Evolutionary conservation across 129 eudicot species (phyloP).

Genomic region (Apium graveolens): DNA sequence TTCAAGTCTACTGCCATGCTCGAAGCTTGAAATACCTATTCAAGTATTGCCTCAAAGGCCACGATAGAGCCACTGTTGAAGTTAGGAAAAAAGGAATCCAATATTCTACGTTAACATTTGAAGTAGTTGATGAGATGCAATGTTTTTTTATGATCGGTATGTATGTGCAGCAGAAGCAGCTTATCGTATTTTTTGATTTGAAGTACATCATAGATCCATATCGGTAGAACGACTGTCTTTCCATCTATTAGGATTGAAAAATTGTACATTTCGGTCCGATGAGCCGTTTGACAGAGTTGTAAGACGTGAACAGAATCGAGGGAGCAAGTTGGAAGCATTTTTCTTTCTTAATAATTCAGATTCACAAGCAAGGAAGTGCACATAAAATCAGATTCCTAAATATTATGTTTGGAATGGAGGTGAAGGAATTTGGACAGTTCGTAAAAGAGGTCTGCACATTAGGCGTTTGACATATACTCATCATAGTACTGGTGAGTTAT

Average conservation of each 20-base stretch:
- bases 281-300: background rate
- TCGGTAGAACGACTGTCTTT: background rate
- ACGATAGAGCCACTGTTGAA: background rate
- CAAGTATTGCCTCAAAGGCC: background rate
- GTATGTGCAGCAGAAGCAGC: no score
- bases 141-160: no score
- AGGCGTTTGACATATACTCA: background rate
- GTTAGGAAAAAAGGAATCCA: no score
- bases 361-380: background rate
- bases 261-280: no score
- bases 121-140: no score
- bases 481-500: background rate
- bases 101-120: fast-evolving
- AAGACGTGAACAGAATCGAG: background rate
- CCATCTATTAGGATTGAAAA: background rate
- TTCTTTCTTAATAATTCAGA: background rate
- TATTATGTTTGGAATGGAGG: background rate
- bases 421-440: background rate
- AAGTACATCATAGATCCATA: background rate
- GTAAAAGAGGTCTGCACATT: background rate
- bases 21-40: background rate
- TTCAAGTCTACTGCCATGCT: background rate
- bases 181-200: no score
- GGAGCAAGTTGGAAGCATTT: background rate
- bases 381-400: background rate